These are phyloP conservation scores for Citeromyces hawaiiensis DNA, from an alignment of 1,139 yeast genomes.

Conservation along the genomic window DNA sequence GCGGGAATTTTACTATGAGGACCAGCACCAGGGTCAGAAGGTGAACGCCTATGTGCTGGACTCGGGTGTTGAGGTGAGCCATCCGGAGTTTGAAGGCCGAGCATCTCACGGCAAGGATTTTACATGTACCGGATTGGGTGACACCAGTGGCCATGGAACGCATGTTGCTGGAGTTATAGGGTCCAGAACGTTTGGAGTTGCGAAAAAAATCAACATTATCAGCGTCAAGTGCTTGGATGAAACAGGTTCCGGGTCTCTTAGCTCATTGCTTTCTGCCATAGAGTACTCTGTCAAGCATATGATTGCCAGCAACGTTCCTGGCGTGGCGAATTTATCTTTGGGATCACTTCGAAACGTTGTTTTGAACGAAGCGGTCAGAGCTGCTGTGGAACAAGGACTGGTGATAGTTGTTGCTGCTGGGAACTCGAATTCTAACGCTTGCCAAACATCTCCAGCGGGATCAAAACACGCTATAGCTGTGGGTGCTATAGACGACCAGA, in stretches of 20 bases:
- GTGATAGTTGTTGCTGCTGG: conserved; percentile 88
- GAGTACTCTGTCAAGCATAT: conserved; percentile 41
- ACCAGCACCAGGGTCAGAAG: conserved; percentile 29
- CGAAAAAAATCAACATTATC: conserved; percentile 49
- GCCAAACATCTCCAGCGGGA: conserved; percentile 71
- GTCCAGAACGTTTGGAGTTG: conserved; percentile 65
- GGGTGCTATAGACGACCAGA: conserved; percentile 72
- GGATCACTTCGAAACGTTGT: conserved; percentile 59
- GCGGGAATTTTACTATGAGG: conserved; percentile 25
- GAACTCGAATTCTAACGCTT: conserved; percentile 64
- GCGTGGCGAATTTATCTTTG: conserved; percentile 34
- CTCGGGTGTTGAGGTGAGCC: conserved; percentile 34
- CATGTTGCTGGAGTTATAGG: conserved; percentile 91
- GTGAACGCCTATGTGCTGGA: conserved; percentile 74
- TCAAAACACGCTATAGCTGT: conserved; percentile 63
- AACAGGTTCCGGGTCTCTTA: conserved; percentile 53
- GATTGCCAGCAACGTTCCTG: conserved; percentile 11
- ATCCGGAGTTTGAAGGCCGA: conserved; percentile 31
- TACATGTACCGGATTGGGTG: conserved; percentile 28
- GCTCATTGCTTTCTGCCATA: conserved; percentile 57
- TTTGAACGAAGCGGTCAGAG: conserved; percentile 60
- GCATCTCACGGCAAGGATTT: conserved; percentile 35
- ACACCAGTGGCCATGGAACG: conserved; percentile 53
- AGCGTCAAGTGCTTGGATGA: conserved; percentile 61
- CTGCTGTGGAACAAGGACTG: conserved; percentile 57